Base-by-base conservation (phyloP, 2,329 filamentous ascomycete species). In the Pseudogymnoascus sp. region DNA sequence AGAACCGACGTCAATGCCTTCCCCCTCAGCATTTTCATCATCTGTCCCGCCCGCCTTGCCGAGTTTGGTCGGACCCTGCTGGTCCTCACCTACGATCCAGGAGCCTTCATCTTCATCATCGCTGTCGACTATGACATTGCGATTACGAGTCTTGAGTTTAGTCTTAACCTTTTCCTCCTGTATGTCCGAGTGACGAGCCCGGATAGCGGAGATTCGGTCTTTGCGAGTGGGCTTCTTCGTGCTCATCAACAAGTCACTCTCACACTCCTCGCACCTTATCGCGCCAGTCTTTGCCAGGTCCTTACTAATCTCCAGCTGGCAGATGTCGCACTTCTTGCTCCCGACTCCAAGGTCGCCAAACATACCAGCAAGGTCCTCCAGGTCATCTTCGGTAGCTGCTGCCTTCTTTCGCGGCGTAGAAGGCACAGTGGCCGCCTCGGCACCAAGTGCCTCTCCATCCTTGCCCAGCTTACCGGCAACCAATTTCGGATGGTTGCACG, bases 401-500 rank as follows among this genome's bases (percentile, higher is more conserved):
- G 77, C 70, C 14, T 36, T 67, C 59, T 81, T 80, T 37, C 82
- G 78, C 2, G 65, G 62, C 1, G 59, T 60, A n/a, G 59, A 60
- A 23, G 59, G 59, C 3, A 60, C 23, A 46, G 60, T 62, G 6
- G 36, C 60, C 3, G 21, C 37, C 34, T 84, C 89, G 1, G 86
- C 88, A 0, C 86, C 82, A 63, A 96, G 77, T 2, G 91, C 90
- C 71, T 97, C 95, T 69, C 88, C 91, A 73, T 99, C 95, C 67
- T 90, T 90, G 63, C 88, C 88, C 63, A 97, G 80, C 71, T 96
- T 93, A 66, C 88, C 88, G 67, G 91, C 90, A 11, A 96, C 88
- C 53, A 99, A 81, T 68, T 91, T 88, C 0, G 93, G 92, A 73
- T 99, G 95, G 72, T 99, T 96, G 75, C 95, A 99, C 18, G 92